Conservation (phyloP, 2,329 filamentous ascomycete genomes). For the Fusarium fujikuroi region DNA sequence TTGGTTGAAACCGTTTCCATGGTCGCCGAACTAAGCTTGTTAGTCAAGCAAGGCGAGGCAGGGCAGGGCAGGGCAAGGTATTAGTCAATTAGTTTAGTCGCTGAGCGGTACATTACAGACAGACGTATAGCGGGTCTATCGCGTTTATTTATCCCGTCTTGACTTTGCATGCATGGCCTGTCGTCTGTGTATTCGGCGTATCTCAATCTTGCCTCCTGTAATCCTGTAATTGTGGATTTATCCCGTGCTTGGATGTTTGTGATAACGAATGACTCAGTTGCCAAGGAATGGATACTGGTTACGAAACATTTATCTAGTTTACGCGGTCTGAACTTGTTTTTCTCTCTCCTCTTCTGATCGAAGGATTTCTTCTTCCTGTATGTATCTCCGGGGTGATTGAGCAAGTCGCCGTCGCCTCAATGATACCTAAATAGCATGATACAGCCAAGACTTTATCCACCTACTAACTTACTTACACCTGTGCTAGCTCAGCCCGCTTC, state of each 20-base stretch:
- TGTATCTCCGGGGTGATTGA: neutral
- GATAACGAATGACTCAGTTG: constrained; percentile 5
- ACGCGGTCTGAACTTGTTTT: neutral
- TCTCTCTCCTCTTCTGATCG: neutral
- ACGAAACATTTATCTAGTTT: neutral
- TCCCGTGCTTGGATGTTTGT: neutral
- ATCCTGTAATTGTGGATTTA: neutral
- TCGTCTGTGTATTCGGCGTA: neutral
- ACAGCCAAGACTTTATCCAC: neutral
- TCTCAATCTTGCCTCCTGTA: neutral
- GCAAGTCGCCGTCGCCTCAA: neutral
- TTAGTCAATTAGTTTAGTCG: neutral
- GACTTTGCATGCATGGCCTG: neutral
- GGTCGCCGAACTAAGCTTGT: neutral
- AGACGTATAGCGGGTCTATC: constrained; percentile 2
- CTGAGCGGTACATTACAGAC: constrained; percentile 1
- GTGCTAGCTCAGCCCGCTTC: neutral
- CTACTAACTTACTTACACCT: neutral
- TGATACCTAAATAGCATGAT: neutral
- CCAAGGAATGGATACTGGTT: neutral
- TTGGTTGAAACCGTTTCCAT: neutral
- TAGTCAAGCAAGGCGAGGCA: neutral
- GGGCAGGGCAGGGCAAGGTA: neutral
- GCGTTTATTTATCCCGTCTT: neutral
- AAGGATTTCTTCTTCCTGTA: neutral